These are phyloP conservation scores for Amphicarpaea edgeworthii DNA, from an alignment of 306 rosid species.

Conservation along the genomic window DNA sequence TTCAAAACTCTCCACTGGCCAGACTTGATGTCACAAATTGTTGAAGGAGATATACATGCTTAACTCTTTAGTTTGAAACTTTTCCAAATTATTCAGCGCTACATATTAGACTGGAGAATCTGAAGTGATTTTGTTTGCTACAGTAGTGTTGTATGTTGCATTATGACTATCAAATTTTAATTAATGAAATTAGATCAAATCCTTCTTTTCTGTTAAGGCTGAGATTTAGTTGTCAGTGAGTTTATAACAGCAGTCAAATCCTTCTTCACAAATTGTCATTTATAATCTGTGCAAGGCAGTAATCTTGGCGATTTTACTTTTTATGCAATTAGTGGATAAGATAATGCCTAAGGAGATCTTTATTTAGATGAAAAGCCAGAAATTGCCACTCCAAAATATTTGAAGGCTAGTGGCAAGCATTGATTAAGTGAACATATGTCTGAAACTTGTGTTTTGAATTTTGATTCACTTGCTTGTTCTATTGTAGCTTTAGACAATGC, in stretches of 20 bases:
- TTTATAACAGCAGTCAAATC: too few relatives aligned
- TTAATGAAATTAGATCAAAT: not conserved
- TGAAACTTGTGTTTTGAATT: too few relatives aligned
- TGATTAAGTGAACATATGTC: too few relatives aligned
- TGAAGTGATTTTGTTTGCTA: conserved; percentile 8
- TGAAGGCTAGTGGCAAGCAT: not conserved
- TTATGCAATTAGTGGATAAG: not conserved
- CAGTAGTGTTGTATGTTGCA: not conserved
- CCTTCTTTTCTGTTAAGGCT: not conserved
- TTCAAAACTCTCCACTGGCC: not conserved
- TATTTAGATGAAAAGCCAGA: not conserved
- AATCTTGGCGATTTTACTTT: not conserved
- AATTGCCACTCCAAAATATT: not conserved
- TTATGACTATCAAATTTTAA: conserved; percentile 1
- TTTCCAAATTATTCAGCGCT: not conserved
- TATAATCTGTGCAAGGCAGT: not conserved
- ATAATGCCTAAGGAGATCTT: not conserved
- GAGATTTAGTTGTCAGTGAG: not conserved
- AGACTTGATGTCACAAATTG: not conserved
- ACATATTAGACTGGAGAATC: not conserved
- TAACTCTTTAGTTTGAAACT: not conserved
- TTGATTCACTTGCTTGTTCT: too few relatives aligned
- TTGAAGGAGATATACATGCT: not conserved
- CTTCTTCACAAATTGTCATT: too few relatives aligned
- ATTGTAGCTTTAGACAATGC: too few relatives aligned